Conservation (phyloP, 1,139 yeast genomes). For the Nakaseomyces nivariensis region DNA sequence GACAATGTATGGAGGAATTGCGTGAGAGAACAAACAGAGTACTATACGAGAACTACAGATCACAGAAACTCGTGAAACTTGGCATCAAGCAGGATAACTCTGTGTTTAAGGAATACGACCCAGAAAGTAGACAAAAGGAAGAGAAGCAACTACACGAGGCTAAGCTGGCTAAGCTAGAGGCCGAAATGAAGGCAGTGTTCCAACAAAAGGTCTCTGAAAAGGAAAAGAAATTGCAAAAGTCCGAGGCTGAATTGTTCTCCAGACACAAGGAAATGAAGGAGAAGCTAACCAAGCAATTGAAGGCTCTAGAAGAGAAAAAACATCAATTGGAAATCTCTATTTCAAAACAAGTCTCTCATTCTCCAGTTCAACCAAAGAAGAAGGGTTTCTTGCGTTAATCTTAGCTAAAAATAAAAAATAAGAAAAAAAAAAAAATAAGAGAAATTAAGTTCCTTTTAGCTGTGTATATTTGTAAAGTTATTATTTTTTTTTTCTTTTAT, state of each 20-base stretch:
- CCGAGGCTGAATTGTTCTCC: slow-evolving; percentile 92
- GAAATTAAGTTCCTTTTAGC: not conserved
- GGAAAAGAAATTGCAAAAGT: slow-evolving; percentile 93
- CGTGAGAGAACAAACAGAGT: slow-evolving; percentile 73
- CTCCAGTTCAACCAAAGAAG: slow-evolving; percentile 42
- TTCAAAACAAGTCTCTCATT: slow-evolving; percentile 35
- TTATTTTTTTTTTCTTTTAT: no score
- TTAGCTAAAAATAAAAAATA: no score
- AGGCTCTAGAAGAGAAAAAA: slow-evolving; percentile 85
- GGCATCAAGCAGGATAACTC: slow-evolving; percentile 89
- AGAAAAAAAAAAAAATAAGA: slow-evolving; percentile 5
- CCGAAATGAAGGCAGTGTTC: slow-evolving; percentile 94
- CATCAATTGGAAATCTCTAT: slow-evolving; percentile 61
- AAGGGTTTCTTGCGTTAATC: slow-evolving; percentile 52
- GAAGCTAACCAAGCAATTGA: slow-evolving; percentile 77
- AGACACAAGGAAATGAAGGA: slow-evolving; percentile 98
- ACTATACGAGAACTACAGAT: slow-evolving; percentile 83
- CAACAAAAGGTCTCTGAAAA: slow-evolving; percentile 94
- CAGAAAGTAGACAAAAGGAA: slow-evolving; percentile 85
- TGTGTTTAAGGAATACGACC: slow-evolving; percentile 92
- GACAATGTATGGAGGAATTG: slow-evolving; percentile 88
- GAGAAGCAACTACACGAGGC: slow-evolving; percentile 91
- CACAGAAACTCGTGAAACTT: slow-evolving; percentile 65
- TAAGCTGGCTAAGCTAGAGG: slow-evolving; percentile 85
- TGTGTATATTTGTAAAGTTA: not conserved